These are phyloP conservation scores for Tolypocladium album DNA, from an alignment of 2,329 filamentous ascomycete species.

Conservation along the genomic window DNA sequence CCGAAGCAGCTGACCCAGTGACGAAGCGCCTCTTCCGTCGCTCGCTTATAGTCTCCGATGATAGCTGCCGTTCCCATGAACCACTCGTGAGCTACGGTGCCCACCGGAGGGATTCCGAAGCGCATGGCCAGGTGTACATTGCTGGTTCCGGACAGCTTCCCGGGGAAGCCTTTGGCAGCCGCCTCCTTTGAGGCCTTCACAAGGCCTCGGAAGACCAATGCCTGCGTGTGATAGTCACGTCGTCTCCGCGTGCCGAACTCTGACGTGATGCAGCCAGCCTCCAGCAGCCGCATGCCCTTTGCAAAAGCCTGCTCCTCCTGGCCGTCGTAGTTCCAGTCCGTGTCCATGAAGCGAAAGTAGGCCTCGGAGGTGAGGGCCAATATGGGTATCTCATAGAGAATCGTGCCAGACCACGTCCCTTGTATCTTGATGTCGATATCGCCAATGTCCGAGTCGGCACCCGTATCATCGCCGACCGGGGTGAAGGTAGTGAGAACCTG, in stretches of 20 bases:
- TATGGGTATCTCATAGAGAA: constrained; percentile 93
- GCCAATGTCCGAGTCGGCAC: constrained; percentile 56
- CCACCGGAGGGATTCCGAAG: constrained; percentile 72
- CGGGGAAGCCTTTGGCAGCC: constrained; percentile 50
- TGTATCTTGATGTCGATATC: constrained; percentile 67
- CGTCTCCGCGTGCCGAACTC: constrained; percentile 88
- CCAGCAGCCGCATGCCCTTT: constrained; percentile 68
- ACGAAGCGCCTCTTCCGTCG: constrained; percentile 72
- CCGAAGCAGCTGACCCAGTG: constrained; percentile 93
- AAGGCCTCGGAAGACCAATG: constrained; percentile 82
- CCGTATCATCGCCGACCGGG: constrained; percentile 43
- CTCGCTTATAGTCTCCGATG: constrained; percentile 70
- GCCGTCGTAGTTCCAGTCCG: constrained; percentile 77
- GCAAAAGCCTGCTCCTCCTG: constrained; percentile 77
- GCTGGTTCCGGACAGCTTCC: constrained; percentile 78
- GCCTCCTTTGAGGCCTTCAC: constrained; percentile 65
- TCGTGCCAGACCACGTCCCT: constrained; percentile 87
- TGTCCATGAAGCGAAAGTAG: constrained; percentile 95
- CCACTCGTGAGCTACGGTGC: constrained; percentile 93
- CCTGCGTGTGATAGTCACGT: constrained; percentile 90
- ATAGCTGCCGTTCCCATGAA: constrained; percentile 98
- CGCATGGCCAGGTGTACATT: constrained; percentile 97
- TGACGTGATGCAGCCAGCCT: constrained; percentile 79
- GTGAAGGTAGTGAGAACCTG: constrained; percentile 66
- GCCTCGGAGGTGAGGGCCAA: constrained; percentile 88